Base-by-base conservation (phyloP, 2,329 filamentous ascomycete genomes). In the Albophoma yamanashiensis region DNA sequence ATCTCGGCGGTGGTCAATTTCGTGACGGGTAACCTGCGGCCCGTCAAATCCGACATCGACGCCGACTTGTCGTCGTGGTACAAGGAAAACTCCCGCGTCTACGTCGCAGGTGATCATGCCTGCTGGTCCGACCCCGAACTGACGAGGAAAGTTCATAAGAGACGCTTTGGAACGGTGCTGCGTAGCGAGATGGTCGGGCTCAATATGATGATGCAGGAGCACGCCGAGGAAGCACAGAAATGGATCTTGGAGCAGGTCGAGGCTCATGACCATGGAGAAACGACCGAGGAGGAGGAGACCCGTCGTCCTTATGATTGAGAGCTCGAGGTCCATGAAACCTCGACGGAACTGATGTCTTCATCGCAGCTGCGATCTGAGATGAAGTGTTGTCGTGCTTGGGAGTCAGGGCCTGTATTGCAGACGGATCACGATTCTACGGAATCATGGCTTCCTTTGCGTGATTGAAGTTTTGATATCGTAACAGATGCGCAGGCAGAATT, bases 21-120 rank as follows among this genome's bases (percentile, higher is more conserved):
- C 69, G 88, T 96, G 22, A 85, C 86, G 31, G 88, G 89, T 59
- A 84, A 84, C 38, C 80, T 97, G 22, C 86, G 90, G 15, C 87
- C 91, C 1, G 84, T 96, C 66, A 88, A 86, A 68, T 89, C 90
- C 40, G 92, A 94, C 64, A 83, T 85, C 36, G 89, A 95, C 61
- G 80, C 83, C n/a, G 79, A 81, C 62, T 79, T 92, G 0, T 88
- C 86, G 1, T 78, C 79, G 31, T 97, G 93, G 93, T 97, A 96
- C 74, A 89, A 88, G 69, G 80, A 85, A 65, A 87, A 91, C 73
- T 94, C 91, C 0, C 81, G 84, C 4, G 87, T 97, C 55, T 96
- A 88, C 67, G 89, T 97, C 22, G 84, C 88, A 1, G 76, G 81
- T 34, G 80, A 87, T 61, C 93, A 97, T 71, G 82, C 83, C 15